Base-by-base conservation (phyloP, 495 filamentous ascomycete genomes). In the Cercophora samala region DNA sequence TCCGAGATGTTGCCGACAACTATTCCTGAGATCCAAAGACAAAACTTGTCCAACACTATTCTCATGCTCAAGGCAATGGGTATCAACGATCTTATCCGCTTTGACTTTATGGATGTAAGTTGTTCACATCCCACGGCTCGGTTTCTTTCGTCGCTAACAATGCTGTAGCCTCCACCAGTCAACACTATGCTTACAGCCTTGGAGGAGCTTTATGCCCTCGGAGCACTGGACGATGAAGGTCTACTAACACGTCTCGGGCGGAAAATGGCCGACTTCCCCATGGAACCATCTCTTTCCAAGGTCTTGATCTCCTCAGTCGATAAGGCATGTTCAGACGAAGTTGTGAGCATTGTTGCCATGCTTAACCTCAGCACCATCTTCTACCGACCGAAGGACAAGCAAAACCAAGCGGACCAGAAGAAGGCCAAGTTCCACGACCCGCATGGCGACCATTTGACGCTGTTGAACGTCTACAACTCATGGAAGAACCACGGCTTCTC, bases 61-160 rank as follows among this genome's bases (percentile, higher is more conserved):
- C 87, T 99, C 26, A 97, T 98, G 93, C 84, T 99, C 32, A 99
- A 99, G 77, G 95, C 95, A 1, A 98, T 98, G 94, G 95, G 95
- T 3, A 98, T 99, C 74, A 97, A 98, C 71, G 95, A 99, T 72
- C 82, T 99, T 3, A 86, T 99, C 13, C 92, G 96, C 68, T 99
- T 99, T 72, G 94, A 97, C 75, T 99, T 98, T 72, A 97, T 99
- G 93, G 96, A 98, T 71, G 93, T 73, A 64, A 68, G 70, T 67
- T 54, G 3, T 24, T 24, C 37, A 17, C 23, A 0, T 5, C 25
- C 32, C 53, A 13, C 17, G 1, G 4, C 9, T 53, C 2, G 37
- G 19, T 2, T 9, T n/a, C 21, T 72, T 29, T 3, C 0, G 19
- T 65, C 62, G 25, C 66, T 68, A 26, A 65, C 59, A 0, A 0